Base-by-base conservation (phyloP, 331 rosid species). In the Saraca asoca region DNA sequence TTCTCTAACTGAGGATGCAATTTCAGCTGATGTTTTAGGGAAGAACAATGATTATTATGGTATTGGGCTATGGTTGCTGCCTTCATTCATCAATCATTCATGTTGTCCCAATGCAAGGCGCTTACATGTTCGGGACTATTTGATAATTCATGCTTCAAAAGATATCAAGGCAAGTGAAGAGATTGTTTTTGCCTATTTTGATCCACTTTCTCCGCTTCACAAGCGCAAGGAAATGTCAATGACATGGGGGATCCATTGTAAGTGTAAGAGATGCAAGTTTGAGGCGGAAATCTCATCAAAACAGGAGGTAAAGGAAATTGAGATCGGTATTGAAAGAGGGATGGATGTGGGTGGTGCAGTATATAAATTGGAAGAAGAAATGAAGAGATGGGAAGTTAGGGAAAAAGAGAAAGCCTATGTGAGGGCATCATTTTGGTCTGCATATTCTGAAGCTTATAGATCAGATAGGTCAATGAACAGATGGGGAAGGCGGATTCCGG, bases 91-190 rank as follows among this genome's bases (percentile, higher is more conserved):
- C 58, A 90, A 94, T 75, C 98, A 93, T 75, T 86, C 95, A 0
- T 94, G 98, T 10, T 64, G 64, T 12, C 96, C 98, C 24, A 94
- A 90, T 58, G 80, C 80, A 9, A 81, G 96, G 75, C 82, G 97
- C 0, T 50, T 88, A 55, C 98, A 94, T 55, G 85, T 86, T 5
- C 97, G 96, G 60, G 96, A 90, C 58, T 71, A 86, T 75, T 78
- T 82, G 65, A 64, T 84, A 34, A 84, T 88, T 69, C 96, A 87
- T 78, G 87, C 96, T 53, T 86, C 97, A 0, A 87, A 89, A 67
- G 98, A 93, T 71, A 61, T 93, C 37, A 87, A 85, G 58, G 87
- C 92, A 4, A 90, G 87, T 31, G 97, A 93, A 78, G 98, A 93
- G 82, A 49, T 93, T 18, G 84, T 88, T 19, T 82, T 86, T 43